Conservation (phyloP, 2,329 filamentous ascomycete species). For the Mycogone perniciosa region DNA sequence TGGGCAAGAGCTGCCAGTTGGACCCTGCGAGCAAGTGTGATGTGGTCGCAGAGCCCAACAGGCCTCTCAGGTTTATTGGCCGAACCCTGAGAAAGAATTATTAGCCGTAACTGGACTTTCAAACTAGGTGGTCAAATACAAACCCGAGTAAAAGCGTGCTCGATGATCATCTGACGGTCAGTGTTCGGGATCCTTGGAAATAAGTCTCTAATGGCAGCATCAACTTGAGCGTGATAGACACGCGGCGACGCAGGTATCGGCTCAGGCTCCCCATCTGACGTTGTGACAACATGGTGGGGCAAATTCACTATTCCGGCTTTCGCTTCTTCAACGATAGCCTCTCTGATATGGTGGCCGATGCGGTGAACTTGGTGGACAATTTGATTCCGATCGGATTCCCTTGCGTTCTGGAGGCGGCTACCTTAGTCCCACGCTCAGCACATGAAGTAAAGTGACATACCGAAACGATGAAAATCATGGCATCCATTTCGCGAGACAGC, state of each 20-base stretch:
- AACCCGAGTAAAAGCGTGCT: constrained; percentile 58
- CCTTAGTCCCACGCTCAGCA: neutral
- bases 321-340: constrained; percentile 54
- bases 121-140: constrained; percentile 18
- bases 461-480: constrained; percentile 61
- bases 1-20: constrained; percentile 61
- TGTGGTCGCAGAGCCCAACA: constrained; percentile 50
- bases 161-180: constrained; percentile 55
- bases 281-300: constrained; percentile 16
- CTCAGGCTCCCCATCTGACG: constrained; percentile 38
- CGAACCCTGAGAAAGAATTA: constrained; percentile 35
- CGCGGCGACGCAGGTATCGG: constrained; percentile 53
- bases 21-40: constrained; percentile 55
- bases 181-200: constrained; percentile 61
- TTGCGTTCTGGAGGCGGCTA: constrained; percentile 22
- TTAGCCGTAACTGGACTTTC: constrained; percentile 11
- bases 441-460: constrained; percentile 33
- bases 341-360: constrained; percentile 54
- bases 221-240: constrained; percentile 57
- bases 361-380: constrained; percentile 51
- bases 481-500: constrained; percentile 53
- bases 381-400: constrained; percentile 28
- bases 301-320: constrained; percentile 23
- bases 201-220: constrained; percentile 55
- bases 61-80: constrained; percentile 47